Percentiles rank a stretch among this genome's conserved stretches.
phyloP scores from a whole-genome alignment of 176 grass and related monocot species.

The Typha latifolia region DNA sequence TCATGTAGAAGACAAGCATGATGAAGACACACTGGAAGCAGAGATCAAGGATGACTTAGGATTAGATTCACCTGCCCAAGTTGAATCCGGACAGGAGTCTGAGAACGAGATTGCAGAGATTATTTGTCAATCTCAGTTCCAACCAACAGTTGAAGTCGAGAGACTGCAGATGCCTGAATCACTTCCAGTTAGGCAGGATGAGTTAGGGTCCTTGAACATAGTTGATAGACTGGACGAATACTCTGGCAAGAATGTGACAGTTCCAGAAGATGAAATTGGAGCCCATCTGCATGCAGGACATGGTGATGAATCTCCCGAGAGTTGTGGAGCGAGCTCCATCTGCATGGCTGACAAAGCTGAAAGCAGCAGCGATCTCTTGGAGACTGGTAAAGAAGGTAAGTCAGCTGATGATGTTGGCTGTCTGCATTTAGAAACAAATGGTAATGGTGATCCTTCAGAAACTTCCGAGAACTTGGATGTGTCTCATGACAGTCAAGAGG shows the following conservation, averaged over 20 bases:
- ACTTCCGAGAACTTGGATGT: background rate
- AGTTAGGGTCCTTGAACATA: background rate
- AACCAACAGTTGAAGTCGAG: slow-evolving; percentile 1
- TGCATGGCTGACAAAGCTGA: slow-evolving; percentile 16
- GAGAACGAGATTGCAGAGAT: background rate
- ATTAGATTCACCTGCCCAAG: background rate
- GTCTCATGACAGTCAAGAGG: background rate
- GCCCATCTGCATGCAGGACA: slow-evolving; percentile 17
- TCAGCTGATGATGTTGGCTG: slow-evolving; percentile 2
- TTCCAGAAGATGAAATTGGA: slow-evolving; percentile 7
- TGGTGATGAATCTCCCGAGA: slow-evolving; percentile 9
- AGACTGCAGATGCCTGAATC: slow-evolving; percentile 3
- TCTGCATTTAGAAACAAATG: background rate
- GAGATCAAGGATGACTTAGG: background rate
- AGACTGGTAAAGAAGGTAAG: background rate
- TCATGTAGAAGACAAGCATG: slow-evolving; percentile 13
- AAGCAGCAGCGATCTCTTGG: slow-evolving; percentile 11
- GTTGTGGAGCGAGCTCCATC: slow-evolving; percentile 11
- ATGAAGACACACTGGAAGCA: no score
- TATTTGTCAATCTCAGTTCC: background rate
- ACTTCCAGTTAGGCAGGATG: background rate
- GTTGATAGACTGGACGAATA: background rate
- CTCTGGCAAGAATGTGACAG: background rate
- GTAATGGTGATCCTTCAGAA: slow-evolving; percentile 1
- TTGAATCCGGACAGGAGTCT: background rate